Percentiles rank a stretch among this genome's conserved stretches.
These are phyloP conservation scores for Thalassiosira exigua DNA, from an alignment of 352 stramenopile genomes.

Conservation along the genomic window DNA sequence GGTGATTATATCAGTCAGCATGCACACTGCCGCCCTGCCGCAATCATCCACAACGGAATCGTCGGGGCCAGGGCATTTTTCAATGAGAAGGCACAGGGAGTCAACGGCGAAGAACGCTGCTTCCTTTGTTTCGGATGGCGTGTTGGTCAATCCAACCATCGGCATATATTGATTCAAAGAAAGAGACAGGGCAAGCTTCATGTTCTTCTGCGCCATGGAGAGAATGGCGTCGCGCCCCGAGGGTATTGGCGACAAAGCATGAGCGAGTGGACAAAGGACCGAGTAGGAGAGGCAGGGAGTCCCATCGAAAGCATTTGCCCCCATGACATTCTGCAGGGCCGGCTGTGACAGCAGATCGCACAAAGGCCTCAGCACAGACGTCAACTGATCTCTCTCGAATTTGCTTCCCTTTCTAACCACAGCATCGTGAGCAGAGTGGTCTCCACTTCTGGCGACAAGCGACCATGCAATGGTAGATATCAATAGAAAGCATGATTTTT, in stretches of 20 bases:
- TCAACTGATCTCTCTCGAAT: slow-evolving; percentile 1
- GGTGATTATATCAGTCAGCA: slow-evolving; percentile 49
- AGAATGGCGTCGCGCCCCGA: slow-evolving; percentile 47
- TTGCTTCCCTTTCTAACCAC: slow-evolving; percentile 22
- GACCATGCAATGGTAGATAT: slow-evolving; percentile 56
- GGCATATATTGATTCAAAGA: not conserved
- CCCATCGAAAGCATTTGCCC: slow-evolving; percentile 16
- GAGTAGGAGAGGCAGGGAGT: slow-evolving; percentile 32
- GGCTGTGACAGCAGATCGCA: slow-evolving; percentile 54
- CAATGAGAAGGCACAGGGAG: slow-evolving; percentile 44
- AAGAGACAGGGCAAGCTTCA: slow-evolving; percentile 8
- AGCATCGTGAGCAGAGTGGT: slow-evolving; percentile 25
- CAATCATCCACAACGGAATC: slow-evolving; percentile 40
- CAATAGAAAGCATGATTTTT: slow-evolving; percentile 38
- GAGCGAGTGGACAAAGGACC: slow-evolving; percentile 25
- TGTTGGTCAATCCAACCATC: slow-evolving; percentile 39
- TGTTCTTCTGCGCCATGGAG: slow-evolving; percentile 52
- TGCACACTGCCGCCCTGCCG: slow-evolving; percentile 23
- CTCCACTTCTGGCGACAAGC: slow-evolving; percentile 29
- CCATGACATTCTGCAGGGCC: slow-evolving; percentile 13
- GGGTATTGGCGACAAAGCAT: slow-evolving; percentile 27
- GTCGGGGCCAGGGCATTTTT: slow-evolving; percentile 32
- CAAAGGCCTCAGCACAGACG: slow-evolving; percentile 39
- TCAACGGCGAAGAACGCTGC: slow-evolving; percentile 43
- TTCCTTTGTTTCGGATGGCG: slow-evolving; percentile 32